phyloP scores from a whole-genome alignment of 805 yeast genomes.

The Barnettozyma sp. region DNA sequence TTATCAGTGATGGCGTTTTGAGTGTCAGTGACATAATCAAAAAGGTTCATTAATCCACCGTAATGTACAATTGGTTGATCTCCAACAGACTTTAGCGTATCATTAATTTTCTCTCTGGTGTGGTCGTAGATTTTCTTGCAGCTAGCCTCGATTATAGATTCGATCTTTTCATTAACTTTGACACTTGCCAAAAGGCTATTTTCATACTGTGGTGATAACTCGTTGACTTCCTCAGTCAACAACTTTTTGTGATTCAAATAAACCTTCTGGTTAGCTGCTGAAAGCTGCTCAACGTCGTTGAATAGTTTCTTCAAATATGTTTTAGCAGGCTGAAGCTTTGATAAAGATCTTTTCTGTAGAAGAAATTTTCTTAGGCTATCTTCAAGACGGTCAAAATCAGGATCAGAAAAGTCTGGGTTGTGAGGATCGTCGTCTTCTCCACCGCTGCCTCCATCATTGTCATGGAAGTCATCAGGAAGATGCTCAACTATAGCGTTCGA shows the following conservation, averaged over 20 bases:
- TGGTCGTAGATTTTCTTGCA: slow-evolving; percentile 52
- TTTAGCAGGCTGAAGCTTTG: slow-evolving; percentile 89
- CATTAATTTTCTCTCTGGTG: slow-evolving; percentile 47
- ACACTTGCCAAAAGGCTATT: slow-evolving; percentile 44
- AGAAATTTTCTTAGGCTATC: slow-evolving; percentile 80
- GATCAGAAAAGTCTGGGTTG: slow-evolving; percentile 30
- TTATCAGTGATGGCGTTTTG: slow-evolving; percentile 60
- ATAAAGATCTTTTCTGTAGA: slow-evolving; percentile 79
- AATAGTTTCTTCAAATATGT: slow-evolving; percentile 71
- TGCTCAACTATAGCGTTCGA: slow-evolving; percentile 41
- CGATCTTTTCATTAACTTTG: slow-evolving; percentile 51
- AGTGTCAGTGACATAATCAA: slow-evolving; percentile 63
- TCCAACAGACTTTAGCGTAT: slow-evolving; percentile 46
- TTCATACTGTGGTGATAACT: slow-evolving; percentile 60
- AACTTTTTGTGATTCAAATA: slow-evolving; percentile 43
- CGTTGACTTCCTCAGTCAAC: slow-evolving; percentile 42
- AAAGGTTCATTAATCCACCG: slow-evolving; percentile 54
- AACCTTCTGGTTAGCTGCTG: slow-evolving; percentile 54
- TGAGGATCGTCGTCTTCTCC: slow-evolving; percentile 26
- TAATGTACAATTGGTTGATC: slow-evolving; percentile 46
- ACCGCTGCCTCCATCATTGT: slow-evolving; percentile 31
- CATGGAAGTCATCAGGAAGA: slow-evolving; percentile 31
- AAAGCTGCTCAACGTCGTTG: slow-evolving; percentile 53
- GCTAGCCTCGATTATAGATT: slow-evolving; percentile 53
- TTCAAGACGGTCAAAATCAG: slow-evolving; percentile 79